Base-by-base conservation (phyloP, 169 alveolate species). In the Plasmodium gonderi region DNA sequence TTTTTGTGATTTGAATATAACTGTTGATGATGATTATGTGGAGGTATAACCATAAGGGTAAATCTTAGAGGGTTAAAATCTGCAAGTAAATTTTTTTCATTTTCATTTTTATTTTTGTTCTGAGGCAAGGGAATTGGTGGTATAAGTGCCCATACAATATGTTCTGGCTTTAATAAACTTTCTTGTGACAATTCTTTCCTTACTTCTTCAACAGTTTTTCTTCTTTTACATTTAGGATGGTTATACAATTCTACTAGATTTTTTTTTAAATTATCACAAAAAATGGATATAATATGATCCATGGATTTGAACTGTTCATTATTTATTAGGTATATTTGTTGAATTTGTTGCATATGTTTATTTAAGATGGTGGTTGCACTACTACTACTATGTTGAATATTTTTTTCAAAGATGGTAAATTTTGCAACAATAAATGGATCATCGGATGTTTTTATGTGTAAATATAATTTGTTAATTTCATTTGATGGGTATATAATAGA, bases 1-100 rank as follows among this genome's bases (percentile, higher is more conserved):
- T 75, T 69, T 40, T 94, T 93, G 20, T 47, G n/a, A 47, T 69
- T 72, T 42, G 92, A 51, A 49, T 72, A 72, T 26, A 49, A 20
- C 38, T 69, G 81, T 49, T 69, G 92, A 26, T 80, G 91, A 31
- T 78, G 83, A 67, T 75, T 64, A 49, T 76, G 75, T 1, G 98
- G 98, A 0, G 97, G 97, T 26, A 96, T 74, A 36, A 96, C 98
- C 74, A 96, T 80, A 17, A 96, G 77, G 36, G 95, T 95, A 93
- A 96, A 95, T 68, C 97, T 31, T 31, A 96, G 91, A 0, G 98
- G 97, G 78, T 95, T 81, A 72, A 83, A 69, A 40, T 83, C 92
- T 26, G 51, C 80, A 3, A 29, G 29, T 5, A 12, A 1, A 83
- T 31, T 83, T 47, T 83, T 83, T 17, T 83, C 83, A 80, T 85